A percentile compares a stretch with the other conserved stretches of the same genome.
Evolutionary conservation across 352 stramenopile genomes (phyloP).

Genomic region (Phytophthora fragariaefolia): DNA sequence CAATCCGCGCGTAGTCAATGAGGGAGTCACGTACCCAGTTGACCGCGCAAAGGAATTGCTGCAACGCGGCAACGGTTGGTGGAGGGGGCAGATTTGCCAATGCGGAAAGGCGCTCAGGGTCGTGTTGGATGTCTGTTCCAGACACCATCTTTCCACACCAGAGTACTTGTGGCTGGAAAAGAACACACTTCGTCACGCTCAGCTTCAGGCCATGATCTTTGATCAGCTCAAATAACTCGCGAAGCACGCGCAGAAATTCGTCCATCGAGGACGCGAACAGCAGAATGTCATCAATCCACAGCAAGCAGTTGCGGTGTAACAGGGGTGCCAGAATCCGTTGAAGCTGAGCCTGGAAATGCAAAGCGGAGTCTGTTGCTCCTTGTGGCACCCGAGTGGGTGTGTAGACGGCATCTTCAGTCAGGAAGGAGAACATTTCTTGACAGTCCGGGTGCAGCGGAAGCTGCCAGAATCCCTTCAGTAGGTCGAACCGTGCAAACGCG

Average conservation of each 20-base stretch:
- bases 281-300: slow-evolving; percentile 7
- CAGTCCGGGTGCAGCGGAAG: slow-evolving; percentile 18
- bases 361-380: not conserved
- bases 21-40: slow-evolving; percentile 32
- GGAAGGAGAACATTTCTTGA: slow-evolving; percentile 23
- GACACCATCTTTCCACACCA: slow-evolving; percentile 34
- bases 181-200: slow-evolving; percentile 19
- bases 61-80: slow-evolving; percentile 14
- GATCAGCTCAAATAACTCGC: not conserved
- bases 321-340: slow-evolving; percentile 4
- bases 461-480: slow-evolving; percentile 34
- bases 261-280: slow-evolving; percentile 7
- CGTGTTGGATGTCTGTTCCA: not conserved
- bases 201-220: slow-evolving; percentile 20
- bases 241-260: slow-evolving; percentile 1
- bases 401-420: slow-evolving; percentile 25
- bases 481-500: slow-evolving; percentile 16
- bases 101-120: not conserved
- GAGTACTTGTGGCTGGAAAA: slow-evolving; percentile 10
- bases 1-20: slow-evolving; percentile 19
- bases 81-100: slow-evolving; percentile 1
- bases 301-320: not conserved
- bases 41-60: slow-evolving; percentile 8
- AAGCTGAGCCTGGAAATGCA: slow-evolving; percentile 7
- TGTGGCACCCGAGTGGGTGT: not conserved